Percentiles rank a stretch among this genome's conserved stretches.
Evolutionary conservation across 106 monocot genomes (phyloP).

Genomic region (Apostasia ramifera): DNA sequence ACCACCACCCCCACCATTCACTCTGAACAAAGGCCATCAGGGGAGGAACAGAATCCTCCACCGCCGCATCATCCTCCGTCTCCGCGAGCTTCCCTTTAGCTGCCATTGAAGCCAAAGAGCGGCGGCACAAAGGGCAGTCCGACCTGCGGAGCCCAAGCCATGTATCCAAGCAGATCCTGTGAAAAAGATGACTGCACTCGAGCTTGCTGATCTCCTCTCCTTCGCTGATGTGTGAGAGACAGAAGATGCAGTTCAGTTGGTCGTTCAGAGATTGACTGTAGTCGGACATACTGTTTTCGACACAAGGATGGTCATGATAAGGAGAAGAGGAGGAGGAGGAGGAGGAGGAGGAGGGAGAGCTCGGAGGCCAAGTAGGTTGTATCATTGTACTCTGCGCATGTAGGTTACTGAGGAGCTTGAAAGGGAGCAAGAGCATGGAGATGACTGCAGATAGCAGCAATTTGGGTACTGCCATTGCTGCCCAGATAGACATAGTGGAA

Average conservation of each 20-base stretch:
- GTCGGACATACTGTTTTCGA: not conserved
- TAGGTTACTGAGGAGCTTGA: not conserved
- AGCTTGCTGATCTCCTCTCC: slow-evolving; percentile 14
- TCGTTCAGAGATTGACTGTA: not conserved
- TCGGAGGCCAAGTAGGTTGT: slow-evolving; percentile 4
- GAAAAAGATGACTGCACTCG: slow-evolving; percentile 14
- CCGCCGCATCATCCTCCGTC: not conserved
- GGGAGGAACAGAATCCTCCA: not conserved
- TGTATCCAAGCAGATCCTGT: slow-evolving; percentile 8
- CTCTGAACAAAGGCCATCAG: slow-evolving; percentile 12
- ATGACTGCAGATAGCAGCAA: slow-evolving; percentile 1
- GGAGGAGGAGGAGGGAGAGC: not conserved
- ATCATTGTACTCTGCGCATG: not conserved
- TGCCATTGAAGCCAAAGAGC: not conserved
- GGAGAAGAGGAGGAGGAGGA: not conserved
- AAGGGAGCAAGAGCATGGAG: not conserved
- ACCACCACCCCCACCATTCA: slow-evolving; percentile 7
- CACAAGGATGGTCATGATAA: not conserved
- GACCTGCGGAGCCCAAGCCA: slow-evolving; percentile 4
- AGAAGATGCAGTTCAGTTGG: slow-evolving; percentile 11
- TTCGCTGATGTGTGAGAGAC: slow-evolving; percentile 11
- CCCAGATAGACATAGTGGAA: not conserved
- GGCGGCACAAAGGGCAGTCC: slow-evolving; percentile 10
- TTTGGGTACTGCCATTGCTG: slow-evolving; percentile 1
- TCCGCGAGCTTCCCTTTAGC: slow-evolving; percentile 4